phyloP scores from a whole-genome alignment of 1,139 yeast species.

The Komagataea norvegica region DNA sequence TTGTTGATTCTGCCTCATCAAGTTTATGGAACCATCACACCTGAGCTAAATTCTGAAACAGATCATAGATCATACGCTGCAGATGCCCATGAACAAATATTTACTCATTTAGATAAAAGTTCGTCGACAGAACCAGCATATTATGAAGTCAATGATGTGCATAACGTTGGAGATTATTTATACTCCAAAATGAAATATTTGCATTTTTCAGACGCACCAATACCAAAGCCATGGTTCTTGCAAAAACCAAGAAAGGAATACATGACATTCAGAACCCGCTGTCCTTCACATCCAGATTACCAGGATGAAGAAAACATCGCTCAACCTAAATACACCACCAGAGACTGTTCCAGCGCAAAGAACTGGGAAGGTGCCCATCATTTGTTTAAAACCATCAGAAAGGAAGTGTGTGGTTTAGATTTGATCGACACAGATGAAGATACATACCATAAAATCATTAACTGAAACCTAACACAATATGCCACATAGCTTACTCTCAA shows the following conservation, averaged over 20 bases:
- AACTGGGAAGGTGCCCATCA: conserved; percentile 10
- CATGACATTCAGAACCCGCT: conserved; percentile 9
- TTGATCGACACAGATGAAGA: too few relatives aligned
- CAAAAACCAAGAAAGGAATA: background rate
- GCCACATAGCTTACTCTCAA: too few relatives aligned
- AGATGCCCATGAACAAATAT: conserved; percentile 12
- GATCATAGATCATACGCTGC: conserved; percentile 26
- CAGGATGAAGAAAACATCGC: background rate
- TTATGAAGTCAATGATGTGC: conserved; percentile 5
- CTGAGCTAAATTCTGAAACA: conserved; percentile 33
- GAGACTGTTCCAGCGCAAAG: conserved; percentile 12
- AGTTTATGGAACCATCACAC: conserved; percentile 39
- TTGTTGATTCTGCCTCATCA: conserved; percentile 34
- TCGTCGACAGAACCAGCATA: conserved; percentile 6
- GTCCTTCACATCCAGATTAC: conserved; percentile 6
- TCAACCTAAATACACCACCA: conserved; percentile 4
- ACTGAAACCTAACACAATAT: too few relatives aligned
- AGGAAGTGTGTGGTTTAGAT: conserved; percentile 8
- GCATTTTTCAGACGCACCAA: conserved; percentile 41
- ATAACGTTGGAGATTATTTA: background rate
- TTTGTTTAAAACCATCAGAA: conserved; percentile 7
- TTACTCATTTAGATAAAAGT: conserved; percentile 8
- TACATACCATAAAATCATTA: too few relatives aligned
- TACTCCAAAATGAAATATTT: conserved; percentile 28
- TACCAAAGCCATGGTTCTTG: conserved; percentile 41